Conservation (phyloP, 169 alveolate genomes). For the Babesia ovata region DNA sequence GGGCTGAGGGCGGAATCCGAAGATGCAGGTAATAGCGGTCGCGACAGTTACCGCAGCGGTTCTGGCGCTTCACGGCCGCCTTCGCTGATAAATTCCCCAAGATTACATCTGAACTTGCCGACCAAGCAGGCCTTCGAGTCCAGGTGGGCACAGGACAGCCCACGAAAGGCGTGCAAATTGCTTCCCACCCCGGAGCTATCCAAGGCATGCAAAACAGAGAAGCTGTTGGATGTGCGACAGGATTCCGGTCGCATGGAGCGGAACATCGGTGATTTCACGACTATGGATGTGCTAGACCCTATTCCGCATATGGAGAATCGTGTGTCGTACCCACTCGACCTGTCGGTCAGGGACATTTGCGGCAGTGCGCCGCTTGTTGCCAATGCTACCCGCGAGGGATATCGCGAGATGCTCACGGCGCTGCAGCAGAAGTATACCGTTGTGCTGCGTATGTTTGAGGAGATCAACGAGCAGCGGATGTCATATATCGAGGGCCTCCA, state of each 20-base stretch:
- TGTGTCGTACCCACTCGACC: constrained; percentile 23
- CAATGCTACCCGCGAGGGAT: constrained; percentile 28
- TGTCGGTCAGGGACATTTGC: constrained; percentile 9
- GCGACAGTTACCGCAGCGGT: not conserved
- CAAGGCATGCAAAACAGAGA: constrained; percentile 9
- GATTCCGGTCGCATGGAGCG: constrained; percentile 5
- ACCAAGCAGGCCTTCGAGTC: constrained; percentile 3
- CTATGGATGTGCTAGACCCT: constrained; percentile 7
- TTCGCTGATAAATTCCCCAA: constrained; percentile 1
- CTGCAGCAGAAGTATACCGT: constrained; percentile 59
- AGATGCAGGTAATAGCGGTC: not conserved
- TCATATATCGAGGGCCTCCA: constrained; percentile 64
- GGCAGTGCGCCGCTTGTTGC: constrained; percentile 10
- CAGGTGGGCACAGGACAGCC: constrained; percentile 7
- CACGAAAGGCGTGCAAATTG: constrained; percentile 12
- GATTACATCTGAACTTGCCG: not conserved
- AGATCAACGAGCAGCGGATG: constrained; percentile 64
- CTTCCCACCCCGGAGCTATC: constrained; percentile 4
- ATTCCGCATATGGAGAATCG: constrained; percentile 5
- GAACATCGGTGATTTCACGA: not conserved
- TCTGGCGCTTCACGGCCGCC: not conserved
- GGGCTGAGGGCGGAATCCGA: constrained; percentile 20
- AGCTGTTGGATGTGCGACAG: not conserved
- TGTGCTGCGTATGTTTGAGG: constrained; percentile 55
- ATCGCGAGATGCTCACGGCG: constrained; percentile 30